These are phyloP conservation scores for Penicillium sp. DNA, from an alignment of 2,329 filamentous ascomycete species.

Conservation along the genomic window DNA sequence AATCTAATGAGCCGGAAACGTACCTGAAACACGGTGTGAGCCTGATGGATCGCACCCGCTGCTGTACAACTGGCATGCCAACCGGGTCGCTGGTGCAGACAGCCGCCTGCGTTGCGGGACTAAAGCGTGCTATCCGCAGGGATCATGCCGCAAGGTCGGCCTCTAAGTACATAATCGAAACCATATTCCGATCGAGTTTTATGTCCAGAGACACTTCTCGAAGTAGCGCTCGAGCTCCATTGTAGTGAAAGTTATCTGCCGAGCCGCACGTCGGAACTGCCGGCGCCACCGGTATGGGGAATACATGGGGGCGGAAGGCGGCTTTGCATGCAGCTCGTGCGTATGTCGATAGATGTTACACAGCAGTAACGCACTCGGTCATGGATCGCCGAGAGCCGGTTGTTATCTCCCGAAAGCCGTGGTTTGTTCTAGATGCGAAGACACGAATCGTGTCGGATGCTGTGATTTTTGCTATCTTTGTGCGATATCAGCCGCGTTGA, in stretches of 20 bases:
- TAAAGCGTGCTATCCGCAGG: conserved; percentile 2
- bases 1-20: conserved; percentile 59
- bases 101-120: conserved; percentile 18
- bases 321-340: conserved; percentile 18
- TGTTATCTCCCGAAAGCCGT: neutral
- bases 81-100: conserved; percentile 14
- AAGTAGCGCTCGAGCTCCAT: neutral
- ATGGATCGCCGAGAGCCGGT: neutral
- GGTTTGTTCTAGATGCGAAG: neutral
- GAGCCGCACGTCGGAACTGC: conserved; percentile 5
- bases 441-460: neutral
- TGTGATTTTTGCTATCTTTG: neutral
- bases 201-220: conserved; percentile 1
- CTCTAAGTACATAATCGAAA: neutral
- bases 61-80: conserved; percentile 7
- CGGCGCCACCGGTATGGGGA: conserved; percentile 12
- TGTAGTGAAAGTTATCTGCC: too few species aligned
- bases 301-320: neutral
- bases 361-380: neutral
- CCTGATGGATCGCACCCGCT: conserved; percentile 4
- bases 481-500: neutral
- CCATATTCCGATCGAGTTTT: neutral
- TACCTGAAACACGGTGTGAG: conserved; percentile 24
- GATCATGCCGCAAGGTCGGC: conserved; percentile 2
- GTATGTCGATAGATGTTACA: conserved; percentile 4